Evolutionary conservation across 139 green algal species (phyloP).

Genomic region (Micractinium conductrix): DNA sequence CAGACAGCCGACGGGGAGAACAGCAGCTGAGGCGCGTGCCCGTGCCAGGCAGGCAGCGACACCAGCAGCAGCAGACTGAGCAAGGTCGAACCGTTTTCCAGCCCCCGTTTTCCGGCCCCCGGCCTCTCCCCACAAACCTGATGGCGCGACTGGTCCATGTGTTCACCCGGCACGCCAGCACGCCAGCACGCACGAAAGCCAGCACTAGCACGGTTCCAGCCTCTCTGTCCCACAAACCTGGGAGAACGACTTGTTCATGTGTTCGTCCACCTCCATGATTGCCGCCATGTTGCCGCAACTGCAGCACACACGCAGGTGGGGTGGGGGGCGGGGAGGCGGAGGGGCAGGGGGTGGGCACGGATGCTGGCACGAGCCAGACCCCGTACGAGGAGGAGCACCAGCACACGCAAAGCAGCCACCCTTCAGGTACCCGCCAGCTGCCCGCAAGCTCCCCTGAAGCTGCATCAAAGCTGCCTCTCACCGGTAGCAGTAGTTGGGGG

Average conservation of each 20-base stretch:
- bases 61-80: no score
- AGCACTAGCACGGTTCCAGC: not conserved
- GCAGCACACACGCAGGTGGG: conserved; percentile 51
- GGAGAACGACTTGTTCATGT: conserved; percentile 89
- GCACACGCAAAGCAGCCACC: no score
- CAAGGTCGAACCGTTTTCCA: no score
- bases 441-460: not conserved
- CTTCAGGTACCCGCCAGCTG: no score
- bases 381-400: no score
- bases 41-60: not conserved
- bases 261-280: conserved; percentile 99
- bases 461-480: not conserved
- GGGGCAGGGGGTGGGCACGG: not conserved
- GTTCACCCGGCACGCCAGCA: conserved; percentile 90
- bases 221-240: conserved; percentile 31
- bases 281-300: conserved; percentile 93
- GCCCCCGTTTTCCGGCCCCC: no score
- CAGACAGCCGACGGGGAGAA: conserved; percentile 15
- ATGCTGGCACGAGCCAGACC: not conserved
- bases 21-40: not conserved
- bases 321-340: not conserved
- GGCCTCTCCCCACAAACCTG: no score
- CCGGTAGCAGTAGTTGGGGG: conserved; percentile 99
- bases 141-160: conserved; percentile 87
- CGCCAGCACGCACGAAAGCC: no score